phyloP scores from a whole-genome alignment of 108 stramenopile species.

The Skeletonema menzelii region DNA sequence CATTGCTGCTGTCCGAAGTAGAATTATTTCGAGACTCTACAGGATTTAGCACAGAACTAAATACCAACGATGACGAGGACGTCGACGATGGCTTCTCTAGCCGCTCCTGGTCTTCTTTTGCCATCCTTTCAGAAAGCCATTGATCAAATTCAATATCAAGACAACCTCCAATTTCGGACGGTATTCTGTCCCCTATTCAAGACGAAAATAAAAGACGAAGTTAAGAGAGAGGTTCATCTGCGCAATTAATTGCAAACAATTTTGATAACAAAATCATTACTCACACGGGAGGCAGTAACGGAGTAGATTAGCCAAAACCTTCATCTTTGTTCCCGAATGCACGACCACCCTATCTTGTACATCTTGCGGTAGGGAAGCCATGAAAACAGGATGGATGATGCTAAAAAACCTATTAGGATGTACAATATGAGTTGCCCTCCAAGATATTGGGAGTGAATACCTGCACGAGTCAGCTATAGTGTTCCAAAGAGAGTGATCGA shows the following conservation, averaged over 20 bases:
- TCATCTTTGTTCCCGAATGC: conserved; percentile 43
- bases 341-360: conserved; percentile 40
- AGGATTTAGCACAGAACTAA: not conserved
- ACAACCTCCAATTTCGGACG: conserved; percentile 34
- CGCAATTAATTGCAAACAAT: not conserved
- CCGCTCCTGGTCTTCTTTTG: conserved; percentile 21
- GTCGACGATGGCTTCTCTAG: not conserved
- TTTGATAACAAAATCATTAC: not conserved
- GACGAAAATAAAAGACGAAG: not conserved
- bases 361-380: conserved; percentile 30
- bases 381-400: conserved; percentile 41
- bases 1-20: not conserved
- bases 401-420: conserved; percentile 43
- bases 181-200: conserved; percentile 21
- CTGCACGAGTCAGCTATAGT: conserved; percentile 35
- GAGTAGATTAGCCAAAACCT: conserved; percentile 33
- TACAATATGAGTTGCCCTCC: conserved; percentile 37
- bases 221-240: not conserved
- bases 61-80: not conserved
- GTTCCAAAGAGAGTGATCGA: conserved; percentile 39
- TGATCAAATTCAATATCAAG: conserved; percentile 33
- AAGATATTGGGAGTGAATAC: conserved; percentile 23
- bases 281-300: conserved; percentile 37
- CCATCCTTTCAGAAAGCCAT: conserved; percentile 40
- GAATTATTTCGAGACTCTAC: not conserved